Percentiles rank a stretch among this genome's conserved stretches.
These are phyloP conservation scores for Hippophae tibetana DNA, from an alignment of 306 rosid species.

Conservation along the genomic window DNA sequence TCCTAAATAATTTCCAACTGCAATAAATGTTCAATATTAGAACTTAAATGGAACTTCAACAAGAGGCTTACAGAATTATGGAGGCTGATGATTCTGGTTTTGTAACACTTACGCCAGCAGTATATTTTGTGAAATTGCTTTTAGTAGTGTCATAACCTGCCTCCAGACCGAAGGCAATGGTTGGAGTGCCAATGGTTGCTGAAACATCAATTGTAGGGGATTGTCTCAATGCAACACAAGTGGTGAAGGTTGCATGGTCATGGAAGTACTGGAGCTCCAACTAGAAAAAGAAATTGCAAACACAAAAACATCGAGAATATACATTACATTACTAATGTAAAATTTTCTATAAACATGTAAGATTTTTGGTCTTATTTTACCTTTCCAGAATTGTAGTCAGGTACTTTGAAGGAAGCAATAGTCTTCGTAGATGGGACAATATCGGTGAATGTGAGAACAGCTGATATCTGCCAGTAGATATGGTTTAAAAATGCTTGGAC, in stretches of 20 bases:
- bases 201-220: slow-evolving; percentile 66
- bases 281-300: slow-evolving; percentile 31
- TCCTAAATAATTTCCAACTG: not conserved
- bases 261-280: slow-evolving; percentile 92
- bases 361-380: slow-evolving; percentile 29
- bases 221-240: slow-evolving; percentile 53
- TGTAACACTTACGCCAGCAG: slow-evolving; percentile 60
- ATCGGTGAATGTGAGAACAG: slow-evolving; percentile 60
- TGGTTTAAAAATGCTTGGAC: slow-evolving; percentile 12
- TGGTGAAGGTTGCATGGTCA: slow-evolving; percentile 69
- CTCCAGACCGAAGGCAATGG: slow-evolving; percentile 70
- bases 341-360: slow-evolving; percentile 3
- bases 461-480: slow-evolving; percentile 42
- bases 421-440: slow-evolving; percentile 80
- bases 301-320: slow-evolving; percentile 1
- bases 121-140: slow-evolving; percentile 66
- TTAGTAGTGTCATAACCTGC: slow-evolving; percentile 75
- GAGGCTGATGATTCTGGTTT: slow-evolving; percentile 58
- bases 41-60: not conserved
- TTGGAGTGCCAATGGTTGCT: slow-evolving; percentile 72
- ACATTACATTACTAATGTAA: not conserved
- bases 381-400: slow-evolving; percentile 82
- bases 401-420: slow-evolving; percentile 75
- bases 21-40: slow-evolving; percentile 7
- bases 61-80: slow-evolving; percentile 59